Evolutionary conservation across 495 filamentous ascomycete species (phyloP), one percentile per base, ranked within the genome.

Genomic region (Penicillium cinerascens): DNA sequence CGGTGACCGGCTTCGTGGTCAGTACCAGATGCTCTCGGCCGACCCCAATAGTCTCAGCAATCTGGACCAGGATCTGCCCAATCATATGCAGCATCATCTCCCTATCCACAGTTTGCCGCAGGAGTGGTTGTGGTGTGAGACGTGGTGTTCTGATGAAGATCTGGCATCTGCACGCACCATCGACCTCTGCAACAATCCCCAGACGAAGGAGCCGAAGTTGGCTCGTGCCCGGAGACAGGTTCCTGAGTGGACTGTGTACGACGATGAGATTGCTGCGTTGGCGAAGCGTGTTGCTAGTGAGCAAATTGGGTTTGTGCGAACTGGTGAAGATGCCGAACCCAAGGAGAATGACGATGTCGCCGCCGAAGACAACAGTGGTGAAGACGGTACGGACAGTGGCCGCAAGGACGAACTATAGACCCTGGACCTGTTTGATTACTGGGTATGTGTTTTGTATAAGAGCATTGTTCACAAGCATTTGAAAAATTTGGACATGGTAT

Each of bases 41-140:
- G 95, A 99, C 64, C 90, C 91, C 2, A 74, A 72, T 35, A 86
- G 80, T 52, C 70, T 99, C 50, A 84, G 85, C 37, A 99, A 99
- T 63, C 75, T 99, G 11, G 95, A 99, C 68, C 95, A 99, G 72
- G 95, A 99, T 60, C 75, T 99, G 53, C 95, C 95, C 3, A 99
- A 99, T 68, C 92, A 97, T 63, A 97, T 99, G 95, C 95, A 99
- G 74, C 85, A 87, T 60, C 73, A 87, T 36, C 82, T 99, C 17
- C 89, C 89, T 9, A 97, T 99, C 55, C 82, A 91, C 65, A 92
- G 87, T 54, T 70, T 99, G 40, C 90, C 92, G 46, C 93, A 97
- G 73, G 91, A 97, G 55, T 99, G 95, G 95, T 79, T 99, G 44
- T 99, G 95, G 95, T 99, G 95, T 69, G 95, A 99, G 80, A 99